A percentile compares a stretch with the other conserved stretches of the same genome.
phyloP scores from a whole-genome alignment of 495 filamentous ascomycete genomes.

The Pseudoneurospora amorphoporcata region DNA sequence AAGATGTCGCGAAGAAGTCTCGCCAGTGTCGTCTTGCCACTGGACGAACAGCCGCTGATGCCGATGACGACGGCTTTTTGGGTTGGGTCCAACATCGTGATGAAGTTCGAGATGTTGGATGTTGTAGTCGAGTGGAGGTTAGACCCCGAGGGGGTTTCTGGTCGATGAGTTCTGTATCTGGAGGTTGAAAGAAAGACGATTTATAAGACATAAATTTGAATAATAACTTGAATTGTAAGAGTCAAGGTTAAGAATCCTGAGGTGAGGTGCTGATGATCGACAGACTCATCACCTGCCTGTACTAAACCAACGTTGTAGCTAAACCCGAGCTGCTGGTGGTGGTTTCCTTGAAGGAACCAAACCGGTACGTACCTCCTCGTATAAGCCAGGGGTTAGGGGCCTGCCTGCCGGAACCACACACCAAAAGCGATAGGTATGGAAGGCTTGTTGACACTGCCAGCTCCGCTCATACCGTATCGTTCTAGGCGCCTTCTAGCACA shows the following conservation, averaged over 20 bases:
- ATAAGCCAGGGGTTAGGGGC: not conserved
- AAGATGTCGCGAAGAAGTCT: constrained; percentile 66
- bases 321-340: not conserved
- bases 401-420: not conserved
- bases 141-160: not conserved
- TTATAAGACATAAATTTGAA: too few species aligned
- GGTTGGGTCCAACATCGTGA: not conserved
- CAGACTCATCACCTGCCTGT: not conserved
- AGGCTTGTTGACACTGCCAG: not conserved
- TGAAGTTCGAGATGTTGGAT: not conserved
- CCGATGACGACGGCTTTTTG: constrained; percentile 52
- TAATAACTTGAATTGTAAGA: not conserved
- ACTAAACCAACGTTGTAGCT: not conserved
- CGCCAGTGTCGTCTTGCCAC: constrained; percentile 72
- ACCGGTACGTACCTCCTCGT: not conserved
- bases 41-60: constrained; percentile 65
- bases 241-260: not conserved
- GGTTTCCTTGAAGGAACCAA: not conserved
- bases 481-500: not conserved
- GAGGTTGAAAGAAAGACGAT: not conserved
- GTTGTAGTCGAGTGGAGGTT: not conserved
- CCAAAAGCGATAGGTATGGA: not conserved
- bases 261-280: not conserved
- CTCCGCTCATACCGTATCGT: not conserved
- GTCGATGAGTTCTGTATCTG: not conserved